A percentile compares a stretch with the other conserved stretches of the same genome.
Evolutionary conservation across 2,329 filamentous ascomycete genomes (phyloP).

Genomic region (Ceratocystis eucalypticola): DNA sequence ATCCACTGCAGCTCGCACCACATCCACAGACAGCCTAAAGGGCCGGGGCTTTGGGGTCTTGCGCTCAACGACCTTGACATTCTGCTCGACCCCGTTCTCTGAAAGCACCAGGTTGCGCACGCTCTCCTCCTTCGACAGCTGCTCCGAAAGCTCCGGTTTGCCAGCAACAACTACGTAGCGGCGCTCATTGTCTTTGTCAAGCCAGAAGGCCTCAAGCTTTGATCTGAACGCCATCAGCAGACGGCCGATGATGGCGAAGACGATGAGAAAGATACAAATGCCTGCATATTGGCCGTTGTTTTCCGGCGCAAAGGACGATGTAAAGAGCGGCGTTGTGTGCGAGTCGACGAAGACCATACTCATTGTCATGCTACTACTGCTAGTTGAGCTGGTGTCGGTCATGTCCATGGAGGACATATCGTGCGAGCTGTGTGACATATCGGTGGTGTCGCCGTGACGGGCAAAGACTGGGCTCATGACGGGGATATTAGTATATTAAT

Average conservation of each 20-base stretch:
- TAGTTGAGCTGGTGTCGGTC: slow-evolving; percentile 6
- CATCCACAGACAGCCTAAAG: slow-evolving; percentile 70
- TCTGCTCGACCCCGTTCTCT: slow-evolving; percentile 68
- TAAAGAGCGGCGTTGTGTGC: slow-evolving; percentile 40
- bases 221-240: slow-evolving; percentile 57
- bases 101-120: slow-evolving; percentile 54
- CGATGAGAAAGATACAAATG: slow-evolving; percentile 81
- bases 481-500: slow-evolving; percentile 4
- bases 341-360: slow-evolving; percentile 48
- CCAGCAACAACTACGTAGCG: slow-evolving; percentile 65
- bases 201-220: slow-evolving; percentile 50
- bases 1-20: slow-evolving; percentile 57
- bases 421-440: neutral
- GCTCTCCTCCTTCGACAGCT: slow-evolving; percentile 44
- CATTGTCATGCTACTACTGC: slow-evolving; percentile 26
- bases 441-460: slow-evolving; percentile 8
- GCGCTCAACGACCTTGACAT: slow-evolving; percentile 57
- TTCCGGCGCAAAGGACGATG: slow-evolving; percentile 58
- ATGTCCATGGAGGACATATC: slow-evolving; percentile 16
- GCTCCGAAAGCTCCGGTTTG: slow-evolving; percentile 44
- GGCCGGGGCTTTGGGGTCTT: slow-evolving; percentile 43
- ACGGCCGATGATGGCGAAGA: slow-evolving; percentile 58
- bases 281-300: slow-evolving; percentile 63
- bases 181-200: slow-evolving; percentile 56
- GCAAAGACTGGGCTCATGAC: slow-evolving; percentile 11